Evolutionary conservation across 129 eudicot genomes (phyloP).

Genomic region (Dittrichia graveolens): DNA sequence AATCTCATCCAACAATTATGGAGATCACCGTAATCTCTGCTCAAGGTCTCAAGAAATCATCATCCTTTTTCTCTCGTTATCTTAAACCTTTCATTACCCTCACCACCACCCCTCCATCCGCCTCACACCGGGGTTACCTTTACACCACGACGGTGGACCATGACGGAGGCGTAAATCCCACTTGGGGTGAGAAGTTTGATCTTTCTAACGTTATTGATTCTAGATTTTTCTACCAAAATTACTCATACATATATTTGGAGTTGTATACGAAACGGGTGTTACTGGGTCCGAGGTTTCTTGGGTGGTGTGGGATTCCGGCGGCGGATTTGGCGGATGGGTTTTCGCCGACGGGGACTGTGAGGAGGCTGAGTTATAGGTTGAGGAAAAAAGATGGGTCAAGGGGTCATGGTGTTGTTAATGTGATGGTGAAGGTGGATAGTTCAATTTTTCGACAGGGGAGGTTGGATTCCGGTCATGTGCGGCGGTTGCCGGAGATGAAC

Average conservation of each 20-base stretch:
- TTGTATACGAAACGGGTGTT: slow-evolving; percentile 45
- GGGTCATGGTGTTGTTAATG: slow-evolving; percentile 57
- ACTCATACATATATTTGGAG: slow-evolving; percentile 47
- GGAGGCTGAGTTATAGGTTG: slow-evolving; percentile 59
- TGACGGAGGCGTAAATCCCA: slow-evolving; percentile 54
- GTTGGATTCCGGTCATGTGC: neutral
- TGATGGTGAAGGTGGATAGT: slow-evolving; percentile 45
- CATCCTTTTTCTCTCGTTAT: slow-evolving; percentile 38
- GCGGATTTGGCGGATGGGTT: slow-evolving; percentile 45
- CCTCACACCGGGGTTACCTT: slow-evolving; percentile 25
- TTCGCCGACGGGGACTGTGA: slow-evolving; percentile 37
- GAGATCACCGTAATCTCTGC: slow-evolving; percentile 64
- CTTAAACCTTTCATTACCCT: slow-evolving; percentile 52
- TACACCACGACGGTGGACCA: slow-evolving; percentile 59
- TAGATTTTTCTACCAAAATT: slow-evolving; percentile 20
- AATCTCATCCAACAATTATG: slow-evolving; percentile 2
- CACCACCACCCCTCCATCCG: slow-evolving; percentile 40
- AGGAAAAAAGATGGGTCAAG: slow-evolving; percentile 58
- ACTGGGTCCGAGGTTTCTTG: slow-evolving; percentile 43
- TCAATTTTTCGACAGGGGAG: slow-evolving; percentile 14
- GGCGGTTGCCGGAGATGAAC: slow-evolving; percentile 22
- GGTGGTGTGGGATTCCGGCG: slow-evolving; percentile 64
- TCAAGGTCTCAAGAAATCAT: slow-evolving; percentile 47
- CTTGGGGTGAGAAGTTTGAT: slow-evolving; percentile 68
- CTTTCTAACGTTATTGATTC: slow-evolving; percentile 37